Conservation (phyloP, 2,329 filamentous ascomycete species). For the Trichoderma afroharzianum region DNA sequence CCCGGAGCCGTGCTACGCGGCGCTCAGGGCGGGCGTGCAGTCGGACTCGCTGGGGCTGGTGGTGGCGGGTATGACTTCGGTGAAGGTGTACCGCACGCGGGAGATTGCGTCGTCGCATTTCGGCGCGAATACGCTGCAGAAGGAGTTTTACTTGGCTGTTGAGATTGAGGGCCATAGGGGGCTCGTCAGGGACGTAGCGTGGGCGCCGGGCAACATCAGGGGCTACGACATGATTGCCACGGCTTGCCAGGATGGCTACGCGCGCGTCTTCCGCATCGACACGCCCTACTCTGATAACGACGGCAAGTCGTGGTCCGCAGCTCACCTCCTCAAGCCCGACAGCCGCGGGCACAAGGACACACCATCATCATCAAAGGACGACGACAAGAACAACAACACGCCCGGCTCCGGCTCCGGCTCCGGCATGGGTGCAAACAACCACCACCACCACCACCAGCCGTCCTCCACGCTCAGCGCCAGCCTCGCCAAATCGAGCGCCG, state of each 20-base stretch:
- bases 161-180: slow-evolving; percentile 70
- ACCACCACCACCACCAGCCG: slow-evolving; percentile 30
- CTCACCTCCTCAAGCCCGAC: slow-evolving; percentile 41
- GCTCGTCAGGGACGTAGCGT: slow-evolving; percentile 82
- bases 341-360: slow-evolving; percentile 24
- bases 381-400: slow-evolving; percentile 19
- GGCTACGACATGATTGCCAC: slow-evolving; percentile 90
- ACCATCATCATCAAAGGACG: slow-evolving; percentile 30
- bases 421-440: slow-evolving; percentile 19
- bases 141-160: slow-evolving; percentile 81
- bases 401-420: slow-evolving; percentile 20
- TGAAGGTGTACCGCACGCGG: slow-evolving; percentile 77
- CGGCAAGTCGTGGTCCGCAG: slow-evolving; percentile 48
- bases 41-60: slow-evolving; percentile 75
- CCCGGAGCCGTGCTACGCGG: slow-evolving; percentile 72
- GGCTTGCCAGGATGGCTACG: slow-evolving; percentile 85
- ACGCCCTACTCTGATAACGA: slow-evolving; percentile 50
- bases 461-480: slow-evolving; percentile 50
- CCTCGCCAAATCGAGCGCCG: slow-evolving; percentile 46
- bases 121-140: slow-evolving; percentile 54
- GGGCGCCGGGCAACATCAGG: slow-evolving; percentile 86
- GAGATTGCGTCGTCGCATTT: slow-evolving; percentile 52
- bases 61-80: slow-evolving; percentile 79
- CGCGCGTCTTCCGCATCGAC: slow-evolving; percentile 81
- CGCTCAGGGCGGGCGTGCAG: slow-evolving; percentile 76